Percentiles rank a stretch among this genome's conserved stretches.
These are phyloP conservation scores for Phylloporus sp. DNA, from an alignment of 1,284 basidiomycete genomes.

Conservation along the genomic window DNA sequence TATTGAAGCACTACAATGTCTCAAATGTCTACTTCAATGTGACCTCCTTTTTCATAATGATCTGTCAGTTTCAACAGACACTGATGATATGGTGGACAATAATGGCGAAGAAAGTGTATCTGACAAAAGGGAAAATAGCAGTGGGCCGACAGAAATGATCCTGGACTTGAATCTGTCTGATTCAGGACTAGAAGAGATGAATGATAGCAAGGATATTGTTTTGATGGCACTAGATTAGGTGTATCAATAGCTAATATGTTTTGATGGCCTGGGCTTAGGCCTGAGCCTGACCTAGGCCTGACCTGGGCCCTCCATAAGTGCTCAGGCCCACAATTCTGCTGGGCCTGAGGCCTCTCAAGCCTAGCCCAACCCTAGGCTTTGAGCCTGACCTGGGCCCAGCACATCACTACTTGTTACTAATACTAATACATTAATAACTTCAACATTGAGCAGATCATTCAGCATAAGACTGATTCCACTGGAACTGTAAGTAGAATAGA, in stretches of 20 bases:
- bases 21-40: not conserved
- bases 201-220: not conserved
- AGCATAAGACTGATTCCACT: no score
- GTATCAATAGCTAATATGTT: not conserved
- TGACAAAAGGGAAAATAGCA: not conserved
- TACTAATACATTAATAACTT: no score
- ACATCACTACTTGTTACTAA: constrained; percentile 1
- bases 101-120: not conserved
- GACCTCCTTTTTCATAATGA: constrained; percentile 1
- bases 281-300: not conserved
- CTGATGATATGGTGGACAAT: not conserved
- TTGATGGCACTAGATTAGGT: not conserved
- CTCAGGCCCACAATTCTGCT: not conserved
- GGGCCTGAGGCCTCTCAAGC: not conserved
- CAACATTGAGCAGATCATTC: no score
- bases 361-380: not conserved
- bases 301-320: not conserved
- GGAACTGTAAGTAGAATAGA: no score
- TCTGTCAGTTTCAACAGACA: constrained; percentile 19
- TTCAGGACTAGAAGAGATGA: not conserved
- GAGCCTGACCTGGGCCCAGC: constrained; percentile 1
- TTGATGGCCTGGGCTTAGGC: not conserved
- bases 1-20: constrained; percentile 5
- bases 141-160: no score
- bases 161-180: not conserved